These are phyloP conservation scores for Pseudofabraea citricarpa DNA, from an alignment of 2,329 filamentous ascomycete species.

Conservation along the genomic window DNA sequence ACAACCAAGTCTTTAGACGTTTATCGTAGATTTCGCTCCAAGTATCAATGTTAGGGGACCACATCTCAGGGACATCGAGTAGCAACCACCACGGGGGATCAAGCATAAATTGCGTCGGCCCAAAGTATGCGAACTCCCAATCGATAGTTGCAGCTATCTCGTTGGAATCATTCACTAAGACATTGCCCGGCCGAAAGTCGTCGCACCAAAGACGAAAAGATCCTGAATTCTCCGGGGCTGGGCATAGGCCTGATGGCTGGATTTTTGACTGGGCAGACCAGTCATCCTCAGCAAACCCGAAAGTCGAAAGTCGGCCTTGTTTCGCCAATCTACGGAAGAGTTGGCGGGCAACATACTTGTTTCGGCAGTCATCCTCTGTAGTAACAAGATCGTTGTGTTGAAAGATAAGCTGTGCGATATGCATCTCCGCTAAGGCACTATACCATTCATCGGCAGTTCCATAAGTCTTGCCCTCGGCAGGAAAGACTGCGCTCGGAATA, in stretches of 20 bases:
- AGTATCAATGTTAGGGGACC: conserved; percentile 23
- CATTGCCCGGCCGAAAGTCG: conserved; percentile 29
- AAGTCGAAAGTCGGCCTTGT: neutral
- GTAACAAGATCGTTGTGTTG: conserved; percentile 35
- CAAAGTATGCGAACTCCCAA: conserved; percentile 36
- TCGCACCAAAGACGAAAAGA: conserved; percentile 28
- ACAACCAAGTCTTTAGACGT: conserved; percentile 30
- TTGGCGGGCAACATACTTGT: conserved; percentile 38
- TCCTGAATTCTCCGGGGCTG: conserved; percentile 11
- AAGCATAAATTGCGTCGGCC: conserved; percentile 28
- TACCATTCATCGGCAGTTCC: conserved; percentile 10
- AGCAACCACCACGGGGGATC: conserved; percentile 37
- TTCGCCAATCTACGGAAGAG: conserved; percentile 28
- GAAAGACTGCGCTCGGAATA: conserved; percentile 10
- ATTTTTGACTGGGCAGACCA: conserved; percentile 25
- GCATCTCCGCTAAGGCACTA: conserved; percentile 16
- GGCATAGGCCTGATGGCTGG: conserved; percentile 6
- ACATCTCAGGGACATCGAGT: conserved; percentile 27
- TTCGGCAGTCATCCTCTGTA: conserved; percentile 34
- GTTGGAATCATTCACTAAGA: conserved; percentile 26
- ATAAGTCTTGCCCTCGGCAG: conserved; percentile 7
- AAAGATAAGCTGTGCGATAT: conserved; percentile 35
- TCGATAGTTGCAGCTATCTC: conserved; percentile 32
- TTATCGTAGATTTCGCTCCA: conserved; percentile 30
- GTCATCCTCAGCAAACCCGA: conserved; percentile 11